Evolutionary conservation across 805 yeast genomes (phyloP), one percentile per base, ranked within the genome.

Genomic region (Candida chilensis): DNA sequence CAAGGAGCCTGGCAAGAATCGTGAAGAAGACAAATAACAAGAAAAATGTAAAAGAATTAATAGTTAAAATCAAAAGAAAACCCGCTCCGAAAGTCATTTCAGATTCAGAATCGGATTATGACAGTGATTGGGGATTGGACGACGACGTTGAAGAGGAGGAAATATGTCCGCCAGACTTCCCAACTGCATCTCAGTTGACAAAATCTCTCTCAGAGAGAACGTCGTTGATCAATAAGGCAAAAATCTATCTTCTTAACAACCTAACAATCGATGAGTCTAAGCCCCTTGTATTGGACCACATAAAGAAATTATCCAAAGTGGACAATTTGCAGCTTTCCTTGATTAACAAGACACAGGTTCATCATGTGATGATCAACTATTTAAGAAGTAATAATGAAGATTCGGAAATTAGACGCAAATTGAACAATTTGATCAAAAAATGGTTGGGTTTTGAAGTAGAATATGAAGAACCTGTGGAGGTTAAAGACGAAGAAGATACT

Each of bases 321-420:
- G 37, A 39, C n/a, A 31, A 26, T 11, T 44, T 47, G 24, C 51
- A 60, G 16, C 38, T 40, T 26, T 44, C 65, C 1, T 37, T 52
- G 14, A 28, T 63, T 9, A 47, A 46, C 24, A 39, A 52, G 3
- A 38, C 54, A 1, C 53, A 52, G 12, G 28, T 63, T 7, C 44
- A 45, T 21, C 58, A 52, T 24, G 38, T 61, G 4, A 32, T 63
- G 14, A 37, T 48, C 16, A 40, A 45, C 14, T 40, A 60, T 7
- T 39, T 63, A 33, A 57, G 45, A 29, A 58, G 58, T n/a, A 27
- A 30, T 11, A 43, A 37, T 18, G 38, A 37, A 3, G 20, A 42
- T 12, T 24, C 26, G 9, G 36, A 32, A n/a, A 28, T 47, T 5
- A 36, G 50, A 32, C 16, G 28, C 12, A 37, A 33, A 32, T 12